Conservation (phyloP, 345 rosid species). For the Psidium guajava region DNA sequence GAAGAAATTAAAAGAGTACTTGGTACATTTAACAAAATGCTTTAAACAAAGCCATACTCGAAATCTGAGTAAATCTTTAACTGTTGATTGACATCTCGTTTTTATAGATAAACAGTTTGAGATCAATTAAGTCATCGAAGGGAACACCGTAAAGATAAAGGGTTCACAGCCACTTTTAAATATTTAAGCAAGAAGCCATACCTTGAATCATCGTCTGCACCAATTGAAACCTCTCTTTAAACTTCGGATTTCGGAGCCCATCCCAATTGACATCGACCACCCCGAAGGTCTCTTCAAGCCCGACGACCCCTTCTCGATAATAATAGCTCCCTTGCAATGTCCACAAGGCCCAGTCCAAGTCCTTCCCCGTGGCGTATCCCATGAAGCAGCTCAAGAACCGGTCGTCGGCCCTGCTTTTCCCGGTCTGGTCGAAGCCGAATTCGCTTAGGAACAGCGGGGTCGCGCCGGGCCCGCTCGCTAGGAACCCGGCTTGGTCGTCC, state of each 20-base stretch:
- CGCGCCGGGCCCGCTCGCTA: neutral
- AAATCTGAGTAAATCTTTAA: neutral
- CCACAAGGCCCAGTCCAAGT: slow-evolving; percentile 35
- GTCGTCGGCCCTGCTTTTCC: slow-evolving; percentile 15
- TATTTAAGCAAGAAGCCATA: neutral
- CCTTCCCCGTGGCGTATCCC: slow-evolving; percentile 19
- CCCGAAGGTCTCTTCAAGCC: slow-evolving; percentile 21
- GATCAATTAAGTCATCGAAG: neutral
- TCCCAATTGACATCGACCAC: slow-evolving; percentile 18
- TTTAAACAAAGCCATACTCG: neutral
- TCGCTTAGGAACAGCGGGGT: slow-evolving; percentile 31
- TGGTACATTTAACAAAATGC: neutral
- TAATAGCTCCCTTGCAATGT: slow-evolving; percentile 30
- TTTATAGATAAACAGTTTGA: neutral
- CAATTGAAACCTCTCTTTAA: slow-evolving; percentile 10
- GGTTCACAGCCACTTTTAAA: neutral
- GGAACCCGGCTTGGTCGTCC: neutral
- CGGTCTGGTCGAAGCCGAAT: slow-evolving; percentile 27
- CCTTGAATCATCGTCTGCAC: neutral
- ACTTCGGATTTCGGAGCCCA: slow-evolving; percentile 9
- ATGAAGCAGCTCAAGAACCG: slow-evolving; percentile 24
- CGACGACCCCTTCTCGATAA: slow-evolving; percentile 9
- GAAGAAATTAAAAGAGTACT: neutral
- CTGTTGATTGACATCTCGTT: neutral
- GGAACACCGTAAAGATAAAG: neutral